Conservation (phyloP, 805 yeast genomes). For the Wickerhamiella galacta region DNA sequence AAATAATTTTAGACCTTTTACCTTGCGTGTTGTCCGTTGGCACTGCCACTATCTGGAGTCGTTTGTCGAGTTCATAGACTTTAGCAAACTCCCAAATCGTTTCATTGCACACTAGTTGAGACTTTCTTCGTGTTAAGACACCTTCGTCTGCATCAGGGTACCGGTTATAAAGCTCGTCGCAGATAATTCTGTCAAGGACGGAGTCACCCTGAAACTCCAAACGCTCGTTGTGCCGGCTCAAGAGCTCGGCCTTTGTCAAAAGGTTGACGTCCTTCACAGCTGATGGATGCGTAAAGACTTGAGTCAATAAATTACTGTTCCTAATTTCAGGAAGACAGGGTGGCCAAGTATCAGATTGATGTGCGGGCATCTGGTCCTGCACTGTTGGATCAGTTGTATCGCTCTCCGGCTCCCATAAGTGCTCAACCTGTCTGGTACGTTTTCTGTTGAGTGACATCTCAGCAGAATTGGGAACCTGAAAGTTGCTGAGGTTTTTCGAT, state of each 20-base stretch:
- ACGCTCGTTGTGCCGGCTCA: conserved; percentile 63
- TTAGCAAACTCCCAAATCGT: conserved; percentile 55
- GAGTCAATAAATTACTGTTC: conserved; percentile 39
- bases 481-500: background rate
- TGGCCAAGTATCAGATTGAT: conserved; percentile 28
- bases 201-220: conserved; percentile 87
- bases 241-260: conserved; percentile 16
- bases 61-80: conserved; percentile 36
- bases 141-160: conserved; percentile 73
- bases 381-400: background rate
- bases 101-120: conserved; percentile 55
- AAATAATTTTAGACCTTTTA: conserved; percentile 40
- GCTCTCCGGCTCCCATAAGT: background rate
- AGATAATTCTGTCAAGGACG: conserved; percentile 52
- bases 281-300: conserved; percentile 53
- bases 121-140: conserved; percentile 50
- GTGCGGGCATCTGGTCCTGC: background rate
- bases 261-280: conserved; percentile 31
- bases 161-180: conserved; percentile 44
- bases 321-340: conserved; percentile 59
- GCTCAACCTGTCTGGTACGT: too few species aligned
- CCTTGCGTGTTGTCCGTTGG: conserved; percentile 1
- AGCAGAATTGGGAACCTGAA: background rate
- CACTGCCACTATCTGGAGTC: conserved; percentile 2
- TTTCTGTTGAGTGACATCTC: too few species aligned